phyloP scores from a whole-genome alignment of 345 rosid genomes.

The Eucalyptus sp. region DNA sequence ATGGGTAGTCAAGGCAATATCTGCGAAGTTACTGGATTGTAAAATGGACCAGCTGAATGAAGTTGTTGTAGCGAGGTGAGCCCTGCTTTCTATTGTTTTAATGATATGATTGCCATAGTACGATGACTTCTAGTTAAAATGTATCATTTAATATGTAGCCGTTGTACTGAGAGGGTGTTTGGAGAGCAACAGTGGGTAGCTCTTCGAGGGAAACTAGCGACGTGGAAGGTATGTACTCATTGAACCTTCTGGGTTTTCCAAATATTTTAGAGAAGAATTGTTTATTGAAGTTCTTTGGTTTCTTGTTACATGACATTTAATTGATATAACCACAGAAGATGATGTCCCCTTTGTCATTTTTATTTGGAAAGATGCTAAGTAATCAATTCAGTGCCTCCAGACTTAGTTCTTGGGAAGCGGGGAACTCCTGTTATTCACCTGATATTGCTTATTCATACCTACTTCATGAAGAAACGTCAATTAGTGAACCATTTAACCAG shows the following conservation, averaged over 20 bases:
- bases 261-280: background rate
- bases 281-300: background rate
- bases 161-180: constrained; percentile 64
- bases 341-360: background rate
- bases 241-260: background rate
- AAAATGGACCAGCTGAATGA: constrained; percentile 95
- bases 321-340: background rate
- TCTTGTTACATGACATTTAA: background rate
- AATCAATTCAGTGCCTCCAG: background rate
- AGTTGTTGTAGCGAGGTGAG: constrained; percentile 68
- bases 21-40: constrained; percentile 65
- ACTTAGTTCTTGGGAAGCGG: background rate
- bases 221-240: constrained; percentile 57
- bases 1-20: constrained; percentile 87
- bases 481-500: background rate
- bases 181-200: constrained; percentile 61
- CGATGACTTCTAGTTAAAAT: background rate
- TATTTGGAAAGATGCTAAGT: background rate
- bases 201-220: constrained; percentile 55
- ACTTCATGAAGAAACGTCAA: background rate
- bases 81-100: background rate
- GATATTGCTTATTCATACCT: background rate
- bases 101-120: background rate
- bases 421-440: background rate
- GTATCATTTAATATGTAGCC: constrained; percentile 26